A percentile compares a stretch with the other conserved stretches of the same genome.
Evolutionary conservation across 192 early-diverging fungal species (phyloP).

Genomic region (Entomortierella beljakovae): DNA sequence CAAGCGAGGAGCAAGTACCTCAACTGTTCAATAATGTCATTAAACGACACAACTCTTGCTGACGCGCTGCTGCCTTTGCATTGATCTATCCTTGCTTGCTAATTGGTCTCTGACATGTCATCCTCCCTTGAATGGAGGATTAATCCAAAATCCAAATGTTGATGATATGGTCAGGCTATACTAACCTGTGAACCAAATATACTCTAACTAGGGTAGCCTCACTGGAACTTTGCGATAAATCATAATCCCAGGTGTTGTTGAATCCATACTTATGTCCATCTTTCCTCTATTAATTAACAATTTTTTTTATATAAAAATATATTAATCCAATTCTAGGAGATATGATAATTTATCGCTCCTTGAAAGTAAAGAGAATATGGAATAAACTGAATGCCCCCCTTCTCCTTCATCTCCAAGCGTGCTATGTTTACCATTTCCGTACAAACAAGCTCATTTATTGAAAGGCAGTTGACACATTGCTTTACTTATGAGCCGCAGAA

Average conservation of each 20-base stretch:
- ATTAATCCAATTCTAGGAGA: conserved; percentile 3
- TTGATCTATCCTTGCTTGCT: not conserved
- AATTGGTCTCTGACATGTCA: not conserved
- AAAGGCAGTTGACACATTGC: no score
- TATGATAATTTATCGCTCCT: conserved; percentile 2
- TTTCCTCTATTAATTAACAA: not conserved
- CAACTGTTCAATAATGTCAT: not conserved
- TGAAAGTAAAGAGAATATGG: conserved; percentile 3
- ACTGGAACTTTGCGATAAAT: no score
- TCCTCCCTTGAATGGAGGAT: no score
- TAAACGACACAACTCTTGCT: not conserved
- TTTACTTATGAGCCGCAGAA: no score
- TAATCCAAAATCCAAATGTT: no score
- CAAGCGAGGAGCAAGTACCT: not conserved
- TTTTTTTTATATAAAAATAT: no score
- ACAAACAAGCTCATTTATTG: no score
- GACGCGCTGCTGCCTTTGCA: not conserved
- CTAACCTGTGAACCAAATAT: not conserved
- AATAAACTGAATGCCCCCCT: conserved; percentile 4
- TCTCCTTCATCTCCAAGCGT: not conserved
- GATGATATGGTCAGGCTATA: not conserved
- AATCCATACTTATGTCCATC: not conserved
- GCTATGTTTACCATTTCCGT: no score
- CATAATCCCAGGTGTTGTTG: not conserved
- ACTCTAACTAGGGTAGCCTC: not conserved